phyloP scores from a whole-genome alignment of 2,329 filamentous ascomycete species.

The Fusarium sp. region DNA sequence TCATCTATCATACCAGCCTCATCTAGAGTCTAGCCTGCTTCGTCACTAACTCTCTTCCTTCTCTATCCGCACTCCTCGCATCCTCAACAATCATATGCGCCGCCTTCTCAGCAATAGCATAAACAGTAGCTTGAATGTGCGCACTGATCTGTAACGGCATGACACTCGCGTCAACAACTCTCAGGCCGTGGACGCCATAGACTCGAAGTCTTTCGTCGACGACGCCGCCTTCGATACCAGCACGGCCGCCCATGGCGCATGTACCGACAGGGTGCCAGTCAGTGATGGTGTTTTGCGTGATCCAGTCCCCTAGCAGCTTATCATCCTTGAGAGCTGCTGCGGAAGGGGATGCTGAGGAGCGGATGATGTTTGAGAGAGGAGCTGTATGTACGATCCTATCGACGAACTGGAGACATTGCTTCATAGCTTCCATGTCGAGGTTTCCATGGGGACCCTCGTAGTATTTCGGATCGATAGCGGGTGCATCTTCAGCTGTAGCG shows the following conservation, averaged over 20 bases:
- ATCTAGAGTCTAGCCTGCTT: slow-evolving; percentile 7
- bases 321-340: slow-evolving; percentile 27
- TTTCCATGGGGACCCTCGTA: slow-evolving; percentile 51
- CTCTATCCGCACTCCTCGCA: neutral
- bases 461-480: slow-evolving; percentile 55
- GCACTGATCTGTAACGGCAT: slow-evolving; percentile 44
- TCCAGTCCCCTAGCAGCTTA: slow-evolving; percentile 37
- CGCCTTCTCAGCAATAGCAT: slow-evolving; percentile 49
- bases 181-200: slow-evolving; percentile 42
- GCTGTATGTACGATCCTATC: slow-evolving; percentile 50
- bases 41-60: neutral
- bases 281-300: slow-evolving; percentile 43
- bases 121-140: slow-evolving; percentile 48
- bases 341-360: slow-evolving; percentile 39
- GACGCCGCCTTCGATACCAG: slow-evolving; percentile 45
- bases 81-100: slow-evolving; percentile 41
- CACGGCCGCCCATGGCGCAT: slow-evolving; percentile 46
- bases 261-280: slow-evolving; percentile 54
- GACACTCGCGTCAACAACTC: slow-evolving; percentile 45
- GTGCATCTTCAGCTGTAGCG: slow-evolving; percentile 39
- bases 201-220: slow-evolving; percentile 45
- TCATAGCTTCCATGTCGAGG: slow-evolving; percentile 56
- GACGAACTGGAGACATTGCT: slow-evolving; percentile 51
- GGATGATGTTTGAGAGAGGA: slow-evolving; percentile 52
- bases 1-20: neutral